Base-by-base conservation (phyloP, 345 rosid species). In the Fremontodendron californicum region DNA sequence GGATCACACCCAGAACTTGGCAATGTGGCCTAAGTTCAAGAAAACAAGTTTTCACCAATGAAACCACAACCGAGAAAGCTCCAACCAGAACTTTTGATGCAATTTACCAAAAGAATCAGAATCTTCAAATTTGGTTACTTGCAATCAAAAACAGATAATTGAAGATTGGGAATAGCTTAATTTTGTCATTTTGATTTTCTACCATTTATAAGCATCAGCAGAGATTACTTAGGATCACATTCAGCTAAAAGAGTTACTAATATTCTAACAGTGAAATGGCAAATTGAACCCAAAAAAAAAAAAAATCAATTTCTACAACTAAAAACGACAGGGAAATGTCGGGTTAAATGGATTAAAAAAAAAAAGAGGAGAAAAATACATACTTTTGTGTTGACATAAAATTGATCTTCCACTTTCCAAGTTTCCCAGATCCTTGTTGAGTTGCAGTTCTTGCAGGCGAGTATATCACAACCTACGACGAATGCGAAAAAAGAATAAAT, bases 381-480 rank as follows among this genome's bases (percentile, higher is more conserved):
- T 91, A 92, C 99, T 93, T 96, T 21, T 92, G 88, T 25, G 95
- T 94, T 25, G 99, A 93, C 82, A 94, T 0, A 78, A 96, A 96
- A 86, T 96, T 89, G 85, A 96, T 94, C 73, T 90, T 93, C 98
- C 99, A 94, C 79, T 83, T 90, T 49, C 99, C 99, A 82, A 92
- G 81, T 81, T 90, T 93, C 72, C 99, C 98, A 74, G 98, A 92
- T 84, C 99, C 98, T 89, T 92, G 97, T 52, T 96, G 99, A 9
- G 94, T 69, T 65, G 99, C 98, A 42, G 95, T 88, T 88, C 99
- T 91, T 37, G 97, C 98, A 4, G 99, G 98, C 71, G 98, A 92
- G 77, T 87, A 92, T 76, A 96, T 93, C 27, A 96, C 87, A 79
- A 96, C 97, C 98, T 95, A 85, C 10, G 48, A 61, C 62, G 51